Evolutionary conservation across 495 filamentous ascomycete genomes (phyloP).

Genomic region (Trichocladium antarcticum): DNA sequence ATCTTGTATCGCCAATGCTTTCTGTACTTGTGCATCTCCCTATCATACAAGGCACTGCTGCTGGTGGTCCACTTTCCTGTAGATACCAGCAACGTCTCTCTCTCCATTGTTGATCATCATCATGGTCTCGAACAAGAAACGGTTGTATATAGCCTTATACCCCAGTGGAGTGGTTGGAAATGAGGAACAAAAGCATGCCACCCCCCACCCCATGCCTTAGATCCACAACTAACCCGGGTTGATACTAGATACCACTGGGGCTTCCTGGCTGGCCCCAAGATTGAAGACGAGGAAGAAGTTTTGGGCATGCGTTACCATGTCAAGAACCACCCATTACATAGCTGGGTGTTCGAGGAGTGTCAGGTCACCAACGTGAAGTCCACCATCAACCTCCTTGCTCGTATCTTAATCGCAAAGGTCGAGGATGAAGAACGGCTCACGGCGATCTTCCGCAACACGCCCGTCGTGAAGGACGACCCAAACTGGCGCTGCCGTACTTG

Average conservation of each 20-base stretch:
- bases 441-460: neutral
- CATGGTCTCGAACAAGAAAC: constrained; percentile 2
- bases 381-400: neutral
- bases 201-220: no score
- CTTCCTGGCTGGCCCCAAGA: neutral
- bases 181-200: neutral
- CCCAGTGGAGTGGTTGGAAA: neutral
- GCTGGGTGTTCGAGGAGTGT: neutral
- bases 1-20: no score
- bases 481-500: neutral
- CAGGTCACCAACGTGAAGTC: neutral
- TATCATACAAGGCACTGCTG: no score
- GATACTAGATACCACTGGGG: no score
- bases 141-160: neutral
- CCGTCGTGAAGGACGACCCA: neutral
- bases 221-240: no score
- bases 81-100: no score
- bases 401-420: neutral
- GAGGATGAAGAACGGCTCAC: neutral
- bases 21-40: no score
- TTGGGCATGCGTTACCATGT: neutral
- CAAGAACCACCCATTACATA: neutral
- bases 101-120: neutral
- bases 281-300: neutral
- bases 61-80: no score